Evolutionary conservation across 208 protist genomes (phyloP).

Genomic region (Trichomonas vaginalis): DNA sequence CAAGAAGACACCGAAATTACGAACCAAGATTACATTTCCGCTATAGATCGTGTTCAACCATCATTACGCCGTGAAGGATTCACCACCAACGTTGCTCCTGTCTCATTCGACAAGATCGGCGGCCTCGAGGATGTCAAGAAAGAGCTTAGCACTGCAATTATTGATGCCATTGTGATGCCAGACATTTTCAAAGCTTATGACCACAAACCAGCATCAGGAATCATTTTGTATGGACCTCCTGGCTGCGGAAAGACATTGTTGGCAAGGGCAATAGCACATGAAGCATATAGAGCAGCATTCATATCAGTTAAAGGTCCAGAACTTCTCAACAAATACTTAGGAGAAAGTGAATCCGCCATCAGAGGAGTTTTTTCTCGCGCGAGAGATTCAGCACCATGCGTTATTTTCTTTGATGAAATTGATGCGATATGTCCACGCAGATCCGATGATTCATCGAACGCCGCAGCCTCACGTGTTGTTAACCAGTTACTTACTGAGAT

Average conservation of each 20-base stretch:
- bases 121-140: slow-evolving; percentile 19
- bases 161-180: not conserved
- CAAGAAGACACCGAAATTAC: not conserved
- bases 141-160: not conserved
- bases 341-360: slow-evolving; percentile 28
- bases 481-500: slow-evolving; percentile 90
- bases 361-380: slow-evolving; percentile 29
- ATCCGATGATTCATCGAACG: not conserved
- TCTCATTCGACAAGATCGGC: slow-evolving; percentile 20
- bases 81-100: not conserved
- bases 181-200: not conserved
- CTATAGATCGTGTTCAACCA: not conserved
- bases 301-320: slow-evolving; percentile 58
- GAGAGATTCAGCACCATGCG: slow-evolving; percentile 19
- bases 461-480: slow-evolving; percentile 75
- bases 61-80: not conserved
- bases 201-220: not conserved
- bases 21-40: not conserved
- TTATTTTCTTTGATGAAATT: slow-evolving; percentile 41
- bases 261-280: slow-evolving; percentile 14
- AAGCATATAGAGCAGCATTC: not conserved
- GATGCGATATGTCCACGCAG: slow-evolving; percentile 33
- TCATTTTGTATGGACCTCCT: slow-evolving; percentile 27
- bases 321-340: slow-evolving; percentile 51
- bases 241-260: slow-evolving; percentile 28